Evolutionary conservation across 2,329 filamentous ascomycete species (phyloP), one percentile per base, ranked within the genome.

Genomic region (Lomentospora prolificans): DNA sequence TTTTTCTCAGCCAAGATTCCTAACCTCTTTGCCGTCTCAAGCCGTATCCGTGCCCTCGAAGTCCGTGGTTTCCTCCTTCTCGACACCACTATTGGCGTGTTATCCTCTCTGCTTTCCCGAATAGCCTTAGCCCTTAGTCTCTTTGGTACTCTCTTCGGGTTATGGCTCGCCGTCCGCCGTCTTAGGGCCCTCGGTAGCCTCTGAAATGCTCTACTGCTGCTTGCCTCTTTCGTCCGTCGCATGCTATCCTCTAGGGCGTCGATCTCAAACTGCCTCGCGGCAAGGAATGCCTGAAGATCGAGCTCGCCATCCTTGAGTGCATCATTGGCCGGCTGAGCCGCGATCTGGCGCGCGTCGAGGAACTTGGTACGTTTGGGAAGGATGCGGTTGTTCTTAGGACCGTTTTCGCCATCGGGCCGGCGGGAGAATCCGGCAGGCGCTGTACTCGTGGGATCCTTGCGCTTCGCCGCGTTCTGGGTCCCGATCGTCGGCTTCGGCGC

Each of bases 151-250:
- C 87, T 82, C 71, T 92, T 95, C 33, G 88, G 87, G 78, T 99
- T 96, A 71, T 99, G 94, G 68, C 90, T 96, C 19, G 92, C 94
- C 0, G 92, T 96, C 63, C 94, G 80, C 60, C 94, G 79, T 61
- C 94, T 79, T 79, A 99, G 73, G 52, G 86, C 84, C 61, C 90
- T 82, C 1, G 94, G 94, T 4, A 99, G 87, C 62, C 89, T 82
- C 69, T 99, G 94, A 65, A 97, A 97, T 12, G 92, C 91, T 53
- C 92, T 80, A 57, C 82, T 84, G 46, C 80, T 74, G 55, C 75
- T 72, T 39, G 74, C 72, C 4, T 72, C 71, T 67, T 87, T 91
- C 50, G 89, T 86, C 33, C 81, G 83, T 55, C 80, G 78, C 79
- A 97, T 94, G 58, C 88, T 89, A 64, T 85, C 78, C 66, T 96